These are phyloP conservation scores for Corrigiola litoralis DNA, from an alignment of 179 eudicot genomes.

Conservation along the genomic window DNA sequence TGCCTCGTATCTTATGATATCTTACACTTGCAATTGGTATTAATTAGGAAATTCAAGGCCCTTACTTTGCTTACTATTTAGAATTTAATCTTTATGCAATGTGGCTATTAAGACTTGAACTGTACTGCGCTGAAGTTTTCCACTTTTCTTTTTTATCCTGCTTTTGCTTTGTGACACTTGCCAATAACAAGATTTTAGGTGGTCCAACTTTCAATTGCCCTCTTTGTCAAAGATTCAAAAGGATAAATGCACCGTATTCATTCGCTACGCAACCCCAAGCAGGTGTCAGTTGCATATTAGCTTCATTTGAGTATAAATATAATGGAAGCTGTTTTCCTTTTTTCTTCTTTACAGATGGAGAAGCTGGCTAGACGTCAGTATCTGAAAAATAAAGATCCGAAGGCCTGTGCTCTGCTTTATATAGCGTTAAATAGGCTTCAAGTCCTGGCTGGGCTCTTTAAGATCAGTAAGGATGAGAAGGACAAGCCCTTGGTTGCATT, in stretches of 20 bases:
- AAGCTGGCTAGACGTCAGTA: slow-evolving; percentile 88
- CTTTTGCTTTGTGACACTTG: not conserved
- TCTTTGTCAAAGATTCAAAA: not conserved
- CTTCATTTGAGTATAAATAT: slow-evolving; percentile 17
- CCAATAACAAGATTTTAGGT: too few species aligned
- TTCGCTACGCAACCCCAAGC: not conserved
- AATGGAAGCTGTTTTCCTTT: slow-evolving; percentile 18
- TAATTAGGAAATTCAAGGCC: too few species aligned
- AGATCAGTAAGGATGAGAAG: slow-evolving; percentile 90
- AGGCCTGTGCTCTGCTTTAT: slow-evolving; percentile 87
- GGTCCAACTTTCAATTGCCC: too few species aligned
- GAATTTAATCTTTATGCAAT: too few species aligned
- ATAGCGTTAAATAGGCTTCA: slow-evolving; percentile 85
- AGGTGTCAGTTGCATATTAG: not conserved
- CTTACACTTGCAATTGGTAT: too few species aligned
- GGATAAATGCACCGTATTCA: not conserved
- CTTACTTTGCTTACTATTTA: too few species aligned
- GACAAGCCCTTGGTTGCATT: slow-evolving; percentile 93
- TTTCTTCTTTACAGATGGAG: slow-evolving; percentile 99
- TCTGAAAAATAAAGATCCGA: slow-evolving; percentile 85
- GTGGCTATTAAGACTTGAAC: not conserved
- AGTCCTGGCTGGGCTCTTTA: slow-evolving; percentile 95
- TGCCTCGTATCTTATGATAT: too few species aligned
- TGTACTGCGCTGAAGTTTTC: not conserved
- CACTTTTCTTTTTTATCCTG: not conserved